Evolutionary conservation across 2,329 filamentous ascomycete species (phyloP).

Genomic region (Alternaria atra): DNA sequence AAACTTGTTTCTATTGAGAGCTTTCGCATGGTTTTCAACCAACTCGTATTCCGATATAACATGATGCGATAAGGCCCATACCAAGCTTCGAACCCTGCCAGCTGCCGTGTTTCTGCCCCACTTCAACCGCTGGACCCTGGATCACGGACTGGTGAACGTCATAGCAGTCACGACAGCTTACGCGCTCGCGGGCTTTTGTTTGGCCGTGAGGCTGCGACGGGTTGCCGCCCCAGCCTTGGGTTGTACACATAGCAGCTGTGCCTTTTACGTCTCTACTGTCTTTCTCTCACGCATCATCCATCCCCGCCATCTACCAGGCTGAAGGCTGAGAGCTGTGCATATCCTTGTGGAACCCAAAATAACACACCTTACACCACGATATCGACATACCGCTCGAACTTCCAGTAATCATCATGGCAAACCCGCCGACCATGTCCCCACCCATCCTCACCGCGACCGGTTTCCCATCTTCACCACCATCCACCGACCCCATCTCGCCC

Average conservation of each 20-base stretch:
- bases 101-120: constrained; percentile 18
- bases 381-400: neutral
- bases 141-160: constrained; percentile 17
- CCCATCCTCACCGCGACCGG: constrained; percentile 16
- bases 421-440: constrained; percentile 25
- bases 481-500: constrained; percentile 31
- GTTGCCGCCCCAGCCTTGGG: constrained; percentile 5
- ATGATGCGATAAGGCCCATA: constrained; percentile 12
- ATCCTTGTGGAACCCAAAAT: neutral
- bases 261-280: neutral
- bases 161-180: constrained; percentile 25
- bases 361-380: neutral
- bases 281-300: neutral
- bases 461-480: constrained; percentile 1
- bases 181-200: constrained; percentile 22
- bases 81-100: constrained; percentile 3
- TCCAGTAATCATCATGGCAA: constrained; percentile 11
- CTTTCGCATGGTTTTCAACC: neutral
- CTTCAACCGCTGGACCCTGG: constrained; percentile 22
- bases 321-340: neutral
- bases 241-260: neutral
- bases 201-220: constrained; percentile 12
- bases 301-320: neutral
- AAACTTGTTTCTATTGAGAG: neutral
- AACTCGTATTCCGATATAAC: neutral